A percentile compares a stretch with the other conserved stretches of the same genome.
These are phyloP conservation scores for Coemansia sp. DNA, from an alignment of 192 early-diverging fungal species.

Conservation along the genomic window DNA sequence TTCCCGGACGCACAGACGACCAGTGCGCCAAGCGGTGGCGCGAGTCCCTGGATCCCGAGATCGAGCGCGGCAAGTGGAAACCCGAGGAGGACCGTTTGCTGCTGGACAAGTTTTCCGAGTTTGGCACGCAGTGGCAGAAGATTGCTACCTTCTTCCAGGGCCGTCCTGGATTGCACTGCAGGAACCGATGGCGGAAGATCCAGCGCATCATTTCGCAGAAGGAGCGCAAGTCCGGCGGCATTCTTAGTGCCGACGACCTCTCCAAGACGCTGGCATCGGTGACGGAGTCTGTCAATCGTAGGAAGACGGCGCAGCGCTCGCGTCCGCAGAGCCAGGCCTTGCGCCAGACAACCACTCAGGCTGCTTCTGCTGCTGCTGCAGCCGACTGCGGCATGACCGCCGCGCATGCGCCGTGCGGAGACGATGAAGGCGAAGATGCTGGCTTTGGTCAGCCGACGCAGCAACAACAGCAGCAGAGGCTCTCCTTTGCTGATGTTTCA, in stretches of 20 bases:
- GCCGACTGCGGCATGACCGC: slow-evolving; percentile 1
- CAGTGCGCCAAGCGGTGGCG: slow-evolving; percentile 91
- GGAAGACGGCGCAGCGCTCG: slow-evolving; percentile 52
- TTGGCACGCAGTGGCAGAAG: slow-evolving; percentile 78
- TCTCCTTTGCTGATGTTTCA: background rate
- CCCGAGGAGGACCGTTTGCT: slow-evolving; percentile 66
- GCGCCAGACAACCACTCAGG: background rate
- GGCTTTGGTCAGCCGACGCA: slow-evolving; percentile 1
- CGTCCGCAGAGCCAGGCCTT: slow-evolving; percentile 17
- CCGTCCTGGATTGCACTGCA: slow-evolving; percentile 74
- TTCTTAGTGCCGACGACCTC: slow-evolving; percentile 23
- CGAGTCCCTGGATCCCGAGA: slow-evolving; percentile 82
- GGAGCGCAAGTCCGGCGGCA: slow-evolving; percentile 41
- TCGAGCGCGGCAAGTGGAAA: slow-evolving; percentile 72
- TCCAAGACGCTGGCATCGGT: slow-evolving; percentile 34
- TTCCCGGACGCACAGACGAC: slow-evolving; percentile 80
- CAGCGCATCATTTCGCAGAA: slow-evolving; percentile 59
- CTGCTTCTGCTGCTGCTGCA: background rate
- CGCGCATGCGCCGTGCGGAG: background rate
- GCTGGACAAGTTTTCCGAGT: slow-evolving; percentile 63
- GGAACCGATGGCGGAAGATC: slow-evolving; percentile 78
- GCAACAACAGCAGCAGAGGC: background rate
- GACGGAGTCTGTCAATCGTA: slow-evolving; percentile 50
- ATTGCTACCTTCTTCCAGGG: slow-evolving; percentile 75
- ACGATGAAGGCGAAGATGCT: background rate